phyloP scores from a whole-genome alignment of 352 stramenopile genomes.

The Peronospora belbahrii region DNA sequence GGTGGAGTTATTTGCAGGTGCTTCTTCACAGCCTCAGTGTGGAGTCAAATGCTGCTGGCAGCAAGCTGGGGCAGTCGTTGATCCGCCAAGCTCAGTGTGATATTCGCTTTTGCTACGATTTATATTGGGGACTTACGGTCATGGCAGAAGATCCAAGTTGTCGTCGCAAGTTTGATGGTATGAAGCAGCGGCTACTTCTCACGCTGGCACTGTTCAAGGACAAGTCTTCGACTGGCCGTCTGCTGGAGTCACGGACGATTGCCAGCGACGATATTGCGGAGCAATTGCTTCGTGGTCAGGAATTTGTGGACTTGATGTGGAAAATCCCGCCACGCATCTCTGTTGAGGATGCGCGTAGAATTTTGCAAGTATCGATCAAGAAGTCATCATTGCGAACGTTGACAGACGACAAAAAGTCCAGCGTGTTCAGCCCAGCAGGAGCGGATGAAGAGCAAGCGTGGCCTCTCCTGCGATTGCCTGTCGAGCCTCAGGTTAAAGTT shows the following conservation, averaged over 20 bases:
- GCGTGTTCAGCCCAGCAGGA: not conserved
- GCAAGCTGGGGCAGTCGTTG: slow-evolving; percentile 58
- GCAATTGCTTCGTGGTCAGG: slow-evolving; percentile 76
- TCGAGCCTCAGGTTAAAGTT: slow-evolving; percentile 67
- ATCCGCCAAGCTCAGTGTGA: slow-evolving; percentile 70
- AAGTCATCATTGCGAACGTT: slow-evolving; percentile 36
- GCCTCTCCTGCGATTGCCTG: slow-evolving; percentile 47
- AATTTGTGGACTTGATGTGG: slow-evolving; percentile 77
- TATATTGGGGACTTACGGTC: slow-evolving; percentile 82
- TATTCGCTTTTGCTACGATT: slow-evolving; percentile 77
- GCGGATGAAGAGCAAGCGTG: slow-evolving; percentile 7
- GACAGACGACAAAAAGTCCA: slow-evolving; percentile 5
- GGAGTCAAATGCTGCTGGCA: slow-evolving; percentile 51
- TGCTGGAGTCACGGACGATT: slow-evolving; percentile 22
- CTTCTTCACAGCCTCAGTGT: slow-evolving; percentile 68
- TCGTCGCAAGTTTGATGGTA: slow-evolving; percentile 71
- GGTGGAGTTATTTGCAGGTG: slow-evolving; percentile 68
- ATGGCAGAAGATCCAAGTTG: slow-evolving; percentile 69
- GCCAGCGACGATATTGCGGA: slow-evolving; percentile 57
- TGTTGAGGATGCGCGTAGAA: slow-evolving; percentile 43
- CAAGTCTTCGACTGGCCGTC: slow-evolving; percentile 35
- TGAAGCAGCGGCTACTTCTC: slow-evolving; percentile 72
- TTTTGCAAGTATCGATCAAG: slow-evolving; percentile 41
- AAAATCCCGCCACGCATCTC: slow-evolving; percentile 69
- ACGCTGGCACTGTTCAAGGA: slow-evolving; percentile 61